Base-by-base conservation (phyloP, 257 asterid genomes). In the Cordia subcordata region DNA sequence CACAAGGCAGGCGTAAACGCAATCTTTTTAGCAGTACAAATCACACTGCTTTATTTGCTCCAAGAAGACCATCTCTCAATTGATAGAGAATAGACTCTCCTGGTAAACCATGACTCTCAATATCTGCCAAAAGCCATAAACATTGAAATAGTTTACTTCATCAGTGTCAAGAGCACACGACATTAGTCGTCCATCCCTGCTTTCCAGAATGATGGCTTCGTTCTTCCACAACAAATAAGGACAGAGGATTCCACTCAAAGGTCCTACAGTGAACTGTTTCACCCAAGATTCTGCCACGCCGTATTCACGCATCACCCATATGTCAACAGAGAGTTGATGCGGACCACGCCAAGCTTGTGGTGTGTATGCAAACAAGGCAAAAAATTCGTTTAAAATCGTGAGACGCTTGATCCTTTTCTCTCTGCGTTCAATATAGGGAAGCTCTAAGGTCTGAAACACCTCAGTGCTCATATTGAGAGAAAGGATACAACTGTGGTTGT, bases 271-370 rank as follows among this genome's bases (percentile, higher is more conserved):
- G 53, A 47, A 13, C 9, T 14, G 10, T 57, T 58, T 57, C 49
- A 54, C 63, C 72, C 62, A 39, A 16, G 62, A 57, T 45, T 18
- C 50, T 1, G n/a, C 8, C 1, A 57, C 49, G 14, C 62, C 51
- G 19, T 57, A 57, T 42, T 57, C 46, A 32, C 11, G 16, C 62
- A 39, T 57, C n/a, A 57, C 23, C 62, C 51, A 57, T 5, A 39
- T 14, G 8, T 39, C 62, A 4, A 18, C 38, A 13, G 10, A 0
- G n/a, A n/a, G n/a, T n/a, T n/a, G n/a, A n/a, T n/a, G n/a, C n/a
- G n/a, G n/a, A n/a, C n/a, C n/a, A n/a, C n/a, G n/a, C n/a, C n/a
- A n/a, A n/a, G n/a, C n/a, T 0, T 20, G 35, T 10, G 5, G 40
- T 14, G 53, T 47, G 53, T 47, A 47, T 8, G 53, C 53, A 20